phyloP scores from a whole-genome alignment of 495 filamentous ascomycete genomes.

The Penicillium coprophilum region DNA sequence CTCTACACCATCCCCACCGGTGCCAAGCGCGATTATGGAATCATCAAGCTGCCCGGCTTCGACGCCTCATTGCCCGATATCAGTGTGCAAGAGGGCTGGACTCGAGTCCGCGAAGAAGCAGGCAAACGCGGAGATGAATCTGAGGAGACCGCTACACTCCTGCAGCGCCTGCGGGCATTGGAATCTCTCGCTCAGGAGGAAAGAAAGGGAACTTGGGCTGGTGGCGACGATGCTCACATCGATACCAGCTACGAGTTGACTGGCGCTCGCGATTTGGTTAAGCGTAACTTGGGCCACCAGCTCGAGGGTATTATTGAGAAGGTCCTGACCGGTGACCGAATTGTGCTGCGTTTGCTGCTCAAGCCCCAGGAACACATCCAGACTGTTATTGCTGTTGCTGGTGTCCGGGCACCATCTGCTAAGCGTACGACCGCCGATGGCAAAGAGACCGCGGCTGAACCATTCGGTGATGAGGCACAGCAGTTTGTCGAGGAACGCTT shows the following conservation, averaged over 20 bases:
- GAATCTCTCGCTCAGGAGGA: constrained; percentile 78
- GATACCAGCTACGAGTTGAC: constrained; percentile 77
- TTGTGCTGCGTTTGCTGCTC: constrained; percentile 78
- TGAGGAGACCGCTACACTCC: constrained; percentile 63
- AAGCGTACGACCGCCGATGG: constrained; percentile 79
- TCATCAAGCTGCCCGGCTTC: constrained; percentile 64
- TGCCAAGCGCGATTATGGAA: constrained; percentile 82
- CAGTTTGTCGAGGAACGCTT: constrained; percentile 82
- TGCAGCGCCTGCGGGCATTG: constrained; percentile 74
- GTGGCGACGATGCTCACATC: constrained; percentile 57
- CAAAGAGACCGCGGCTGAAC: constrained; percentile 78
- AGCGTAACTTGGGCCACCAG: constrained; percentile 72
- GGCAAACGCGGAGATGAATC: constrained; percentile 79
- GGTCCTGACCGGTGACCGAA: constrained; percentile 84
- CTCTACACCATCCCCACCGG: constrained; percentile 81
- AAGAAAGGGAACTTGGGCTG: constrained; percentile 73
- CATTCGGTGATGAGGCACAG: constrained; percentile 81
- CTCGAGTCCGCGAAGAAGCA: constrained; percentile 88
- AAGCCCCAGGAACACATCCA: constrained; percentile 78
- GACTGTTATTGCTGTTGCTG: constrained; percentile 82
- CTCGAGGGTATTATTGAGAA: constrained; percentile 83
- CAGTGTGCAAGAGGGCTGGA: constrained; percentile 80
- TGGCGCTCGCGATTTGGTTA: constrained; percentile 67
- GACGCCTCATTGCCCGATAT: constrained; percentile 76
- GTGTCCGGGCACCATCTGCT: constrained; percentile 81